Evolutionary conservation across 2,329 filamentous ascomycete genomes (phyloP), one percentile per base, ranked within the genome.

Genomic region (Ceratocystis alfenasii): DNA sequence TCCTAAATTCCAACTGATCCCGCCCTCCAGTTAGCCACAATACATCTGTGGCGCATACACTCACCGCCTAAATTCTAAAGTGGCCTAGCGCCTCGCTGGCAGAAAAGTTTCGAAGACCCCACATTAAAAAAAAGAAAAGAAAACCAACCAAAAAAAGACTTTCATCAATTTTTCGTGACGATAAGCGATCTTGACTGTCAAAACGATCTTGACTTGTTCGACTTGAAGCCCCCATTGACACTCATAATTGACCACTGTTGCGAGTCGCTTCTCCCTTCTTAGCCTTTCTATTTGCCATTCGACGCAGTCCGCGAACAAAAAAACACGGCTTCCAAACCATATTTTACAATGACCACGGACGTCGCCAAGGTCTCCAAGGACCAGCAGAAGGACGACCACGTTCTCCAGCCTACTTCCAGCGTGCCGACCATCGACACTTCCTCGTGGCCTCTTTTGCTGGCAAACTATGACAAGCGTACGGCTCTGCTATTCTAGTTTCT

Each of bases 391-490:
- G 83, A 84, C 73, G 88, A 93, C 73, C 90, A 89, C 76, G 83
- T 83, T 76, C 96, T 99, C 81, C 96, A 96, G 85, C 94, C 94
- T 66, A 87, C 95, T 81, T 86, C 88, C 73, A 80, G 83, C 71
- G 85, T 87, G 73, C 89, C 91, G 71, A 80, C 85, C 68, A 81
- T 95, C 72, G 87, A 95, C 78, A 95, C 90, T 72, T 92, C 87
- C 80, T 83, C 86, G 76, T 96, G 91, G 90, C 94, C 94, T 72
- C 81, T 97, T 73, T 83, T 97, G 73, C 83, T 97, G 74, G 95
- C 95, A 81, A 95, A 96, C 80, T 97, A 95, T 79, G 89, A 91
- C 77, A 89, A 92, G 75, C 81, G 90, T 94, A 83, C 87, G 64
- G 41, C 44, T 15, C 36, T 41, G 12, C 10, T 41, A 15, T 5